These are phyloP conservation scores for Tylopilus plumbeoviolaceoides DNA, from an alignment of 768 basidiomycete species.

Conservation along the genomic window DNA sequence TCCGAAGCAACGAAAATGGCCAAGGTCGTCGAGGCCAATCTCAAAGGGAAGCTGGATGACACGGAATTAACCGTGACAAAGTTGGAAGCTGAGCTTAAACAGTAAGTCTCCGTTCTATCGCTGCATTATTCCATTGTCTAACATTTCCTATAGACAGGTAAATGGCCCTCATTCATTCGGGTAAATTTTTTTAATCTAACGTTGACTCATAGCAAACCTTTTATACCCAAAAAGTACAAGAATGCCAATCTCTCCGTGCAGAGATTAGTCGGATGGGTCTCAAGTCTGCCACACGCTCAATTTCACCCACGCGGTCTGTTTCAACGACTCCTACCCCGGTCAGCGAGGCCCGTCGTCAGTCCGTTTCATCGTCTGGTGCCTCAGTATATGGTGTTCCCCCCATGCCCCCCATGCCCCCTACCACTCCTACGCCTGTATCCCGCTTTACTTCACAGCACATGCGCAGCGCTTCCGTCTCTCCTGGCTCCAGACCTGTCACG, in stretches of 20 bases:
- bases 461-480: slow-evolving; percentile 51
- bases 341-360: slow-evolving; percentile 28
- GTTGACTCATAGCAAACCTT: slow-evolving; percentile 45
- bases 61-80: slow-evolving; percentile 53
- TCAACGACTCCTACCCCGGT: slow-evolving; percentile 24
- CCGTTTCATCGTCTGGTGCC: slow-evolving; percentile 29
- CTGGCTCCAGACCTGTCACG: slow-evolving; percentile 31
- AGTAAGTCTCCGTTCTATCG: slow-evolving; percentile 43
- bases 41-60: slow-evolving; percentile 66
- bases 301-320: slow-evolving; percentile 24
- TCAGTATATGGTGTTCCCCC: slow-evolving; percentile 32
- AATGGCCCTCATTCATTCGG: slow-evolving; percentile 27
- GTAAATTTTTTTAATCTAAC: slow-evolving; percentile 12
- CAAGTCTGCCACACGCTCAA: slow-evolving; percentile 25
- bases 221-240: slow-evolving; percentile 66
- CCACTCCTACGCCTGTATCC: slow-evolving; percentile 45
- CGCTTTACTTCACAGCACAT: slow-evolving; percentile 52
- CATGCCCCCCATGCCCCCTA: slow-evolving; percentile 40
- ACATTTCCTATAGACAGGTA: slow-evolving; percentile 51
- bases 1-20: slow-evolving; percentile 70
- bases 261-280: slow-evolving; percentile 55
- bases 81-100: slow-evolving; percentile 67
- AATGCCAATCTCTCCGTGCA: slow-evolving; percentile 61
- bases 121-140: slow-evolving; percentile 11
- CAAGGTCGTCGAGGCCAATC: slow-evolving; percentile 54